These are phyloP conservation scores for Odontarrhena argentea DNA, from an alignment of 345 rosid genomes.

Conservation along the genomic window DNA sequence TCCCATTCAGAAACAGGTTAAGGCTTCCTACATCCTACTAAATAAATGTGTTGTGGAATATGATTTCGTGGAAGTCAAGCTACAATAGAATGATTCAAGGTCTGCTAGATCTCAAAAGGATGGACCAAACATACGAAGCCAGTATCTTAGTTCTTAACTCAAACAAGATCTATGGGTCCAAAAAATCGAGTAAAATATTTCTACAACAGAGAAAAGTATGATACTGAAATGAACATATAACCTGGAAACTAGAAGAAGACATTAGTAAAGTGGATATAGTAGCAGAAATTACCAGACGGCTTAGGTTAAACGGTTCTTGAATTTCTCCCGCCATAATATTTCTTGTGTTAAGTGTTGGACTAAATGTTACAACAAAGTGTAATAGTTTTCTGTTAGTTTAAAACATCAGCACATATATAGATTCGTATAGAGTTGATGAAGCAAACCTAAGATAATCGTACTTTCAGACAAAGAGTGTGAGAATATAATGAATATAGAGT, in stretches of 20 bases:
- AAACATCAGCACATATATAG: background rate
- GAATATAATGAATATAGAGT: background rate
- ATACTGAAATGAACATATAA: background rate
- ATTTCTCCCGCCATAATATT: constrained; percentile 65
- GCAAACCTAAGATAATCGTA: constrained; percentile 3
- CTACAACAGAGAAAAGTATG: background rate
- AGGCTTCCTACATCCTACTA: background rate
- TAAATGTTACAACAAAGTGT: background rate
- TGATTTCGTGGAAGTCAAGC: constrained; percentile 20
- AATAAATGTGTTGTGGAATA: background rate
- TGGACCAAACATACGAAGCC: background rate
- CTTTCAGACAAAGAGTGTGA: constrained; percentile 11
- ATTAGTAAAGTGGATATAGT: constrained; percentile 8
- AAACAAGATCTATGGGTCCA: background rate
- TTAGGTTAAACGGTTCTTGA: constrained; percentile 59
- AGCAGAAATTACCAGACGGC: constrained; percentile 57
- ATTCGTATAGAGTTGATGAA: background rate
- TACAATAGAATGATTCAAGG: background rate
- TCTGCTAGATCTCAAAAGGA: background rate
- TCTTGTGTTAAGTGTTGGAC: constrained; percentile 1
- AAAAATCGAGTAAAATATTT: background rate
- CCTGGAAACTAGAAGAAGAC: background rate
- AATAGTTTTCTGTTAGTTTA: background rate
- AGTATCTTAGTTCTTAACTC: background rate
- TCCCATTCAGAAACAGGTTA: constrained; percentile 23